These are phyloP conservation scores for Fusarium sp. DNA, from an alignment of 2,329 filamentous ascomycete genomes.

Conservation along the genomic window DNA sequence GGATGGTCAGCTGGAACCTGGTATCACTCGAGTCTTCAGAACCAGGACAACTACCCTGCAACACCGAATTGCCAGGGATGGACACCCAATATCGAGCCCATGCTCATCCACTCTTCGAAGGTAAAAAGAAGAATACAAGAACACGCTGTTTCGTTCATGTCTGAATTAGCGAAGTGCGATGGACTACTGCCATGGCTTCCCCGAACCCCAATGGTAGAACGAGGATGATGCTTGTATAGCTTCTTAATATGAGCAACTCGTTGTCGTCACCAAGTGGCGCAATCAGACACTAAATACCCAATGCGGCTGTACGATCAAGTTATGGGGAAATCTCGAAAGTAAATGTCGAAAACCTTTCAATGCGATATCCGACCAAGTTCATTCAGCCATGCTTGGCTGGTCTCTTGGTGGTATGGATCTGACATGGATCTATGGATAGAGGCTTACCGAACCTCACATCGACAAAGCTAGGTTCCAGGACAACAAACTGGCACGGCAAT, in stretches of 20 bases:
- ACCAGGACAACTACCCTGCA: not conserved
- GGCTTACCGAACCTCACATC: not conserved
- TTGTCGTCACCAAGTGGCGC: not conserved
- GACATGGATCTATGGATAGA: not conserved
- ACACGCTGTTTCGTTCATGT: not conserved
- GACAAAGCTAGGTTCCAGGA: not conserved
- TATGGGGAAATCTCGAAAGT: not conserved
- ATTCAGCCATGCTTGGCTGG: not conserved
- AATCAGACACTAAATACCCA: not conserved
- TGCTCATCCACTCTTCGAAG: not conserved
- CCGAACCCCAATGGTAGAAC: not conserved
- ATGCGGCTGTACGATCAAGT: not conserved
- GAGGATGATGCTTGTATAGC: not conserved
- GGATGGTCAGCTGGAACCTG: not conserved
- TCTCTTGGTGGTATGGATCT: not conserved
- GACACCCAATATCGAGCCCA: not conserved
- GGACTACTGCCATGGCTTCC: not conserved
- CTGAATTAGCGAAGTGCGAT: not conserved
- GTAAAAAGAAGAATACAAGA: not conserved
- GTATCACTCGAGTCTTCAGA: not conserved
- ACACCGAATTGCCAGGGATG: not conserved
- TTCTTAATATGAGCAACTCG: not conserved
- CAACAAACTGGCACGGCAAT: not conserved
- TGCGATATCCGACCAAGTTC: not conserved
- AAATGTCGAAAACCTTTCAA: not conserved